Base-by-base conservation (phyloP, 768 basidiomycete genomes). In the Amanita pseudoporphyria region DNA sequence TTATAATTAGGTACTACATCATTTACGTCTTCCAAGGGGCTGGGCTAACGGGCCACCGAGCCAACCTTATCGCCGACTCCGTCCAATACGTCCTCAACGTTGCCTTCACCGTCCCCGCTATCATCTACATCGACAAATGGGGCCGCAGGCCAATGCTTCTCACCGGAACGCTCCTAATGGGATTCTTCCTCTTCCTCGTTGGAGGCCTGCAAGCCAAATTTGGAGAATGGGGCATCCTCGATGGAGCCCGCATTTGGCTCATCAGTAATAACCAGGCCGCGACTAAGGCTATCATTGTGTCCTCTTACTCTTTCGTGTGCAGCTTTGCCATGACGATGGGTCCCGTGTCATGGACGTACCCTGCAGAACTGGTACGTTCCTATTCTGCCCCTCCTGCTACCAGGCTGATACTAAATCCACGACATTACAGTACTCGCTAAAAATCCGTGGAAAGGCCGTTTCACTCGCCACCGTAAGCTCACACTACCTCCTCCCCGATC, bases 91-190 rank as follows among this genome's bases (percentile, higher is more conserved):
- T 74, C 13, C 65, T 74, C 37, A 74, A 73, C 49, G 71, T 73
- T 26, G 66, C 60, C 4, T 51, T 70, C 33, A 82, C 67, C 16
- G 66, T 75, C 24, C 73, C 73, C 21, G 73, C 73, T 6, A 75
- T 75, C 54, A 66, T 73, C 58, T 86, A 78, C 66, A 84, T 87
- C 57, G 87, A 89, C 62, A 73, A 69, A 63, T 87, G 84, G 82
- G 87, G 87, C 51, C 82, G 86, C 35, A 74, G 85, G 16, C 85
- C 86, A 6, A 82, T 88, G 71, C 68, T 89, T 1, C 68, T 89
- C 50, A 65, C 65, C 44, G 86, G 82, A 24, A 77, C 79, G 2
- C 63, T 78, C 3, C 60, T 78, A 50, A 86, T 88, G 87, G 81
- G 81, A 43, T 79, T 82, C 71, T 88, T 77, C 72, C 74, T 88